phyloP scores from a whole-genome alignment of 2,329 filamentous ascomycete genomes.

The Diplodia scrobiculata region DNA sequence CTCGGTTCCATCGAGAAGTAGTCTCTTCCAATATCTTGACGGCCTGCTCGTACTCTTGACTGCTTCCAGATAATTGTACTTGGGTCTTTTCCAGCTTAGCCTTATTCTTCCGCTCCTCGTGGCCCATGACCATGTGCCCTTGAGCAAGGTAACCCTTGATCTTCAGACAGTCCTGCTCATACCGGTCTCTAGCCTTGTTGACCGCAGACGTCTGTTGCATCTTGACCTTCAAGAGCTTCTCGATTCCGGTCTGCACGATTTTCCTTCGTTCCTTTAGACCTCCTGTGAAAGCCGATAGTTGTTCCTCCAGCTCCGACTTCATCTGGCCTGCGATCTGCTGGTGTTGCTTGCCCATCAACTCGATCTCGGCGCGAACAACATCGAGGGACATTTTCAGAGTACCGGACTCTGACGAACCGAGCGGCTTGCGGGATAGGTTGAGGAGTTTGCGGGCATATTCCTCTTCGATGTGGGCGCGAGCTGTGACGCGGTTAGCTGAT shows the following conservation, averaged over 20 bases:
- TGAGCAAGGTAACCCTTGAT: conserved; percentile 98
- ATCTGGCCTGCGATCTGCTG: conserved; percentile 88
- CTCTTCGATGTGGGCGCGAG: conserved; percentile 90
- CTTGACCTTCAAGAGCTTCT: conserved; percentile 91
- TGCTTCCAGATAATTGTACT: conserved; percentile 87
- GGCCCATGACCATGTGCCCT: conserved; percentile 99
- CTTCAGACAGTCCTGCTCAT: conserved; percentile 95
- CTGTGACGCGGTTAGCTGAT: conserved; percentile 49
- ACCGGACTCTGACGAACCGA: conserved; percentile 85
- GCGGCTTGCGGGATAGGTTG: conserved; percentile 79
- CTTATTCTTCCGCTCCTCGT: conserved; percentile 98
- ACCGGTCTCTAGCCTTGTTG: conserved; percentile 93
- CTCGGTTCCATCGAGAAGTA: conserved; percentile 91
- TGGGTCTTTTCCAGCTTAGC: conserved; percentile 98
- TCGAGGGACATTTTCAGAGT: conserved; percentile 83
- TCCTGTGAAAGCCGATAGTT: conserved; percentile 84
- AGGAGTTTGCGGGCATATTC: conserved; percentile 91
- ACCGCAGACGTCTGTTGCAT: conserved; percentile 86
- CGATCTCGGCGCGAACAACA: conserved; percentile 82
- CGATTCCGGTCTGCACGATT: conserved; percentile 90
- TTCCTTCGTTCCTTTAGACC: conserved; percentile 96
- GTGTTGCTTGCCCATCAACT: conserved; percentile 92
- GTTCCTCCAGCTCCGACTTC: conserved; percentile 94
- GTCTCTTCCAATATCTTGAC: conserved; percentile 95
- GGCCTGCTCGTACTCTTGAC: conserved; percentile 88